These are phyloP conservation scores for Paradendryphiella salina DNA, from an alignment of 2,329 filamentous ascomycete genomes.

Conservation along the genomic window DNA sequence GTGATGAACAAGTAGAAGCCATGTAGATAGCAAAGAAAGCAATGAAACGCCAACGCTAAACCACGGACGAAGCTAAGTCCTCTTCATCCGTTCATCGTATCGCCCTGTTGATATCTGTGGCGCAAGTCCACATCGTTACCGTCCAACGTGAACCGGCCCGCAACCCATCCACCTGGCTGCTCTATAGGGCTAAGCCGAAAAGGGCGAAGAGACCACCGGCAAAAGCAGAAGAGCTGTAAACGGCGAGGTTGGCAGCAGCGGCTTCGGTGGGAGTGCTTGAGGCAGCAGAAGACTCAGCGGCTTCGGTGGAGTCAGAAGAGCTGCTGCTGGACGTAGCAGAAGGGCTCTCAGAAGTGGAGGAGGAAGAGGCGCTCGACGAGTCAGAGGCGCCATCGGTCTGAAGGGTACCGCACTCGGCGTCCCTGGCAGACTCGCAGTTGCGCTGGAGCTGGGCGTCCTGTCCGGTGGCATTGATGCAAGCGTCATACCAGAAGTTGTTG, in stretches of 20 bases:
- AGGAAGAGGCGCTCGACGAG: conserved; percentile 26
- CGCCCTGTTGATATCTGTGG: conserved; percentile 21
- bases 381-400: conserved; percentile 19
- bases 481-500: conserved; percentile 54
- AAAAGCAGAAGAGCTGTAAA: conserved; percentile 57
- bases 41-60: conserved; percentile 33
- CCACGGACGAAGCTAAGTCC: conserved; percentile 28
- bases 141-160: conserved; percentile 34
- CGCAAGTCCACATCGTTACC: conserved; percentile 29
- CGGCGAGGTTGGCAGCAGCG: conserved; percentile 52
- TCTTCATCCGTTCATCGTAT: conserved; percentile 15
- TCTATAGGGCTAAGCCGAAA: conserved; percentile 62
- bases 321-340: conserved; percentile 29
- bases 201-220: conserved; percentile 59
- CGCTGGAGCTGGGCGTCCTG: conserved; percentile 45
- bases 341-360: conserved; percentile 32
- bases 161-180: conserved; percentile 17
- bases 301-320: conserved; percentile 34
- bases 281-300: conserved; percentile 25
- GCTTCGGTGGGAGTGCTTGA: conserved; percentile 29
- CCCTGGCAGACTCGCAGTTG: conserved; percentile 50
- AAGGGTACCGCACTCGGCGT: conserved; percentile 57
- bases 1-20: conserved; percentile 26
- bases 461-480: conserved; percentile 48
- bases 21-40: conserved; percentile 22